These are phyloP conservation scores for Metarhizium album DNA, from an alignment of 2,329 filamentous ascomycete species.

Conservation along the genomic window DNA sequence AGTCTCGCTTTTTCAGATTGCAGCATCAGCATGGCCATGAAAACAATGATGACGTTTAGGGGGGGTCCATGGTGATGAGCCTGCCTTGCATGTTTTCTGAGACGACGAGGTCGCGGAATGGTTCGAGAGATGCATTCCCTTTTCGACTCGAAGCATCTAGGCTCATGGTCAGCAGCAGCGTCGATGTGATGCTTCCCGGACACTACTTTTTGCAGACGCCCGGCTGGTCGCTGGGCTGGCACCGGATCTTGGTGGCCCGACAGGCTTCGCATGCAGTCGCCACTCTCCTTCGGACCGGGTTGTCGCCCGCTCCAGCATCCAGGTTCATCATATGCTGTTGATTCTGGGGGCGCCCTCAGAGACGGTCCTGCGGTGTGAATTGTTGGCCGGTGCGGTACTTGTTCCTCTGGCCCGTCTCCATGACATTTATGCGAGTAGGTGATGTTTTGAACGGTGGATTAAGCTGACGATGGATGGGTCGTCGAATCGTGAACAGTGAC, in stretches of 20 bases:
- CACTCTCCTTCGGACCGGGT: conserved; percentile 13
- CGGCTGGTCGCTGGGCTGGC: conserved; percentile 34
- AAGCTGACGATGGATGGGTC: no score
- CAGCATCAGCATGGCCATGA: neutral
- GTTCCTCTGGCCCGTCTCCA: neutral
- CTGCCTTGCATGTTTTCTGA: conserved; percentile 32
- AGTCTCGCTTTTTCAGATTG: neutral
- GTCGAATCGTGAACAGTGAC: neutral
- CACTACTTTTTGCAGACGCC: conserved; percentile 41
- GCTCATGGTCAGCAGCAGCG: neutral
- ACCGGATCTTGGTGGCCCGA: conserved; percentile 42
- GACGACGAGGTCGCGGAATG: conserved; percentile 37
- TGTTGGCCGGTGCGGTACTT: no score
- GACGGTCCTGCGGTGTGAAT: no score
- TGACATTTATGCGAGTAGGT: neutral
- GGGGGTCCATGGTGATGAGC: conserved; percentile 10
- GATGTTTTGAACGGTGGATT: neutral
- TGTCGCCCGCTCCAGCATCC: conserved; percentile 5
- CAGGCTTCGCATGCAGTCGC: conserved; percentile 44
- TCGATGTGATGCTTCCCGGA: neutral
- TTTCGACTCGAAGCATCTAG: conserved; percentile 41
- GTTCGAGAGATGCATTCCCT: conserved; percentile 42
- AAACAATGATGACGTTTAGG: neutral
- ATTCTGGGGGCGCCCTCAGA: neutral
- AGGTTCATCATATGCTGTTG: conserved; percentile 3